Base-by-base conservation (phyloP, 148 eudicot genomes). In the Nepenthes mirabilis region DNA sequence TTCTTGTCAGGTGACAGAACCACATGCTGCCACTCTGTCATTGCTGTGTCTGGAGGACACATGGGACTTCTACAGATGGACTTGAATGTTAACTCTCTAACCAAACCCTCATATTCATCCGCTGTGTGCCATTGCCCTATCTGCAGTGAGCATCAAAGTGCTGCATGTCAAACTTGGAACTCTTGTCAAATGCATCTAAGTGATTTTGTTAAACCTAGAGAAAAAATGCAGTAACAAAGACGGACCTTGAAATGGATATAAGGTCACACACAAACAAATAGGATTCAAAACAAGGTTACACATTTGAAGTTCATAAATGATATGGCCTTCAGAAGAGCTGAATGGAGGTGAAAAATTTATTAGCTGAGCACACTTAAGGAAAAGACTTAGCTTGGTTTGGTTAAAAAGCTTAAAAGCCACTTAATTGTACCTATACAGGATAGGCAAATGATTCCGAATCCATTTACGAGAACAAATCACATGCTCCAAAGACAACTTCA, bases 41-140 rank as follows among this genome's bases (percentile, higher is more conserved):
- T 76, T 62, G 90, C 84, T 33, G 97, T 85, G 75, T 81, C 86
- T 56, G 96, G 96, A 64, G 97, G 97, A 53, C 97, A 85, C 87
- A 91, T 78, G 5, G 88, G 90, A 71, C 89, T 80, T 68, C 68
- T 80, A 69, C 97, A 91, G 55, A 83, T 49, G 61, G 88, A 70
- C 52, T 90, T 83, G 35, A 80, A 88, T 50, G 84, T 83, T 57
- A 88, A 64, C 69, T 91, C 97, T 77, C 97, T 85, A 58, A 91
- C 90, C 75, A 88, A 83, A 57, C 97, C 97, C 48, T 85, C 88
- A 65, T 83, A 88, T 57, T 91, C 96, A 54, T 85, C 90, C 57
- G 88, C 84, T 13, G 81, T 70, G 82, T 88, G 88, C 96, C 96
- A 88, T 64, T 70, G 79, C 45, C 97, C 97, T 62, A 88, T 70